Conservation (phyloP, 1,284 basidiomycete species). For the Trametes pubescens region DNA sequence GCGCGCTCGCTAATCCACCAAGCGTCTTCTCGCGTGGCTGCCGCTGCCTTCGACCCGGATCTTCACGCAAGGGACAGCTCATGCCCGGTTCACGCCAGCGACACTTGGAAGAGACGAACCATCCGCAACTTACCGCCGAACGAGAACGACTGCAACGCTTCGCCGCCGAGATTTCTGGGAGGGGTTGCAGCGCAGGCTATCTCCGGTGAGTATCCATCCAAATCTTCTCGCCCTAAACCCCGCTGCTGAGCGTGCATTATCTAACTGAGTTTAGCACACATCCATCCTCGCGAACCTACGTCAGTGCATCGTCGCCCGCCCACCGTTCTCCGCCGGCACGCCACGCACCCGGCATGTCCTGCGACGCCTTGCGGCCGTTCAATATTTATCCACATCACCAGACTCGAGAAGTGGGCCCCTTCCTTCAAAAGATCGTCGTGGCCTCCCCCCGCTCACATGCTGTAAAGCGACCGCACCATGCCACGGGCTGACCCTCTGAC, state of each 20-base stretch:
- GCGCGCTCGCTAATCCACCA: slow-evolving; percentile 14
- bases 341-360: slow-evolving; percentile 8
- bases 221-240: slow-evolving; percentile 5
- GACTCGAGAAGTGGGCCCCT: slow-evolving; percentile 14
- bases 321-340: slow-evolving; percentile 21
- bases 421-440: slow-evolving; percentile 18
- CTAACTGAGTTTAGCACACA: slow-evolving; percentile 10
- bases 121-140: slow-evolving; percentile 23
- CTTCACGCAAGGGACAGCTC: slow-evolving; percentile 15
- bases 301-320: slow-evolving; percentile 2
- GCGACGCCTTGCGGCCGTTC: slow-evolving; percentile 3
- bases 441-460: slow-evolving; percentile 15
- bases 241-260: slow-evolving; percentile 11
- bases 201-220: slow-evolving; percentile 15
- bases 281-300: slow-evolving; percentile 1
- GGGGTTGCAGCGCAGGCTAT: slow-evolving; percentile 13
- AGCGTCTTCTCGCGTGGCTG: slow-evolving; percentile 22
- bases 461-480: slow-evolving; percentile 18
- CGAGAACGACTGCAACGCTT: slow-evolving; percentile 3
- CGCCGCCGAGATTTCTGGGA: slow-evolving; percentile 10
- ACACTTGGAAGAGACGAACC: neutral
- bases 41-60: slow-evolving; percentile 15
- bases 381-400: slow-evolving; percentile 20
- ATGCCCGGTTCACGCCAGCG: neutral
- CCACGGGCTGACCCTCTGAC: neutral